Evolutionary conservation across 2,329 filamentous ascomycete species (phyloP), one percentile per base, ranked within the genome.

Genomic region (Scleromitrula shiraiana): DNA sequence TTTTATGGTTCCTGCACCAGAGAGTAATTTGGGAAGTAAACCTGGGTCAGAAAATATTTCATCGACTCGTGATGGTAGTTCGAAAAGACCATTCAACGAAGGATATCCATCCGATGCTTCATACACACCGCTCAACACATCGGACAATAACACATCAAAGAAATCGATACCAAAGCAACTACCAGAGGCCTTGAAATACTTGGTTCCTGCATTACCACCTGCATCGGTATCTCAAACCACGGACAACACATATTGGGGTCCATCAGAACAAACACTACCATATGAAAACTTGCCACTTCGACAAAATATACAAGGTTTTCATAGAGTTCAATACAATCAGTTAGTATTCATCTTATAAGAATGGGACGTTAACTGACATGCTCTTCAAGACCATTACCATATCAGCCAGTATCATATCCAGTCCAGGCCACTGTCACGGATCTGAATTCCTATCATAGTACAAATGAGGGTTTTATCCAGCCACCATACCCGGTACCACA

Each of bases 111-210:
- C 19, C 14, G n/a, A 38, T n/a, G 10, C 19, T n/a, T 10, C 35
- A 38, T 38, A 24, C 19, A 7, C 10, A 19, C 6, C 35, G 2
- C 17, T 48, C 23, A 20, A 36, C 15, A 36, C 15, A 7, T 23
- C 27, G 24, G 4, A 4, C n/a, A 23, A 1, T 20, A 36, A 2
- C 9, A n/a, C n/a, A n/a, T n/a, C 23, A n/a, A 42, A 42, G 17
- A 20, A 5, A 23, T 12, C 35, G 9, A 7, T 23, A 9, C 45
- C 45, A 10, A 41, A 36, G 14, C 38, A 42, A 23, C 7, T 48
- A 27, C 38, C 45, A 23, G 45, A 48, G 19, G 45, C 45, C 20
- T n/a, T 48, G 4, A 42, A 48, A 23, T 48, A 48, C 19, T 42
- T 48, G 24, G 45, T 24, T n/a, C 45, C 45, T 9, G 7, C 26